phyloP scores from a whole-genome alignment of 75 land plant species.

The Isoetes taiwanensis region DNA sequence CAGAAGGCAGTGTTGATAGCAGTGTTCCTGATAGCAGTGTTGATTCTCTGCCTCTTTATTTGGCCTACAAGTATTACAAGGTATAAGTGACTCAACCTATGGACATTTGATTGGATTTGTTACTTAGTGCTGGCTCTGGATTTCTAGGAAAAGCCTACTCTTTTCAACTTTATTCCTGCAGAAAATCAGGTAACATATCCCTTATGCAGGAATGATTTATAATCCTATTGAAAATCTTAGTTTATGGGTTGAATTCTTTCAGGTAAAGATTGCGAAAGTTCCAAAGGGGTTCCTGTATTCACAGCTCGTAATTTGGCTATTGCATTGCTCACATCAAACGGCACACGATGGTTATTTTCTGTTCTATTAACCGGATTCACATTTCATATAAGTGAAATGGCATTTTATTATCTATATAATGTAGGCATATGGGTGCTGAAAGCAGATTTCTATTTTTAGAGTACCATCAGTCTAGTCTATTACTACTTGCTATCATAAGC shows the following conservation, averaged over 20 bases:
- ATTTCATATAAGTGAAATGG: background rate
- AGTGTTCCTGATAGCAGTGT: slow-evolving; percentile 60
- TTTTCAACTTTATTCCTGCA: slow-evolving; percentile 58
- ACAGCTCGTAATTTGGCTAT: slow-evolving; percentile 68
- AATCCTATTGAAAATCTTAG: background rate
- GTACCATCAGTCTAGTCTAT: too few relatives aligned
- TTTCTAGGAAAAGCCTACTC: slow-evolving; percentile 57
- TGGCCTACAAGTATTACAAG: slow-evolving; percentile 80
- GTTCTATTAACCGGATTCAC: background rate
- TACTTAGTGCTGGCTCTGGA: background rate
- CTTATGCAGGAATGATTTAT: too few relatives aligned
- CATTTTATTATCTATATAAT: background rate
- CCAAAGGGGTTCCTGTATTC: slow-evolving; percentile 86
- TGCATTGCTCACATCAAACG: slow-evolving; percentile 65
- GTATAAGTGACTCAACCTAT: slow-evolving; percentile 17
- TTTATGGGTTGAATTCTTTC: slow-evolving; percentile 6
- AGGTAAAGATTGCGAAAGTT: slow-evolving; percentile 64
- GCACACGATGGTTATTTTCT: slow-evolving; percentile 49
- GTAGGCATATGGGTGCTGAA: background rate
- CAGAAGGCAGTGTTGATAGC: too few relatives aligned
- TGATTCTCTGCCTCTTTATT: slow-evolving; percentile 75
- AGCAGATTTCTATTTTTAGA: too few relatives aligned
- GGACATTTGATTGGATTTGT: background rate
- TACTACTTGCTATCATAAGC: background rate
- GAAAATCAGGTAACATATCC: slow-evolving; percentile 64